Evolutionary conservation across 1,284 basidiomycete species (phyloP).

Genomic region (Trametes pubescens): DNA sequence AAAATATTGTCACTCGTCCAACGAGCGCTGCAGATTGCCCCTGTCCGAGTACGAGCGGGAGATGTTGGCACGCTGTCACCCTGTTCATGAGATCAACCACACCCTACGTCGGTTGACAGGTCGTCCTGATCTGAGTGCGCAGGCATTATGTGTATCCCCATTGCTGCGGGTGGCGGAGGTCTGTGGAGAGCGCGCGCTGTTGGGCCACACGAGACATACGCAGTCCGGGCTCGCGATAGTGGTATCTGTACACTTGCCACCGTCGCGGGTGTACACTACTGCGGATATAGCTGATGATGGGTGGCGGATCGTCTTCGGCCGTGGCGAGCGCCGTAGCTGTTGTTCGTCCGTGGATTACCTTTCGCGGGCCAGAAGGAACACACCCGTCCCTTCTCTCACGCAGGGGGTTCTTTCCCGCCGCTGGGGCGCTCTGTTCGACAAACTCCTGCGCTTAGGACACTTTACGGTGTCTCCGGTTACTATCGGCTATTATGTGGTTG

Average conservation of each 20-base stretch:
- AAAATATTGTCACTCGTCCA: neutral
- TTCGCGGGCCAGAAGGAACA: neutral
- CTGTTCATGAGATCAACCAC: neutral
- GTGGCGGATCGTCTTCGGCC: neutral
- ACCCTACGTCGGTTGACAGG: neutral
- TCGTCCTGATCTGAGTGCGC: neutral
- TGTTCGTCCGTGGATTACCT: neutral
- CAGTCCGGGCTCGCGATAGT: neutral
- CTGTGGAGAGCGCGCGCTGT: too few relatives aligned
- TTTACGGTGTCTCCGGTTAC: neutral
- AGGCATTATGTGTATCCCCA: neutral
- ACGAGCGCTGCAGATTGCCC: neutral
- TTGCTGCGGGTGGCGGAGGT: too few relatives aligned
- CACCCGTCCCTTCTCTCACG: neutral
- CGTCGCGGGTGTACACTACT: neutral
- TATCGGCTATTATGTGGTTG: neutral
- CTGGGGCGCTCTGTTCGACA: neutral
- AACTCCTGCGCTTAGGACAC: constrained; percentile 7
- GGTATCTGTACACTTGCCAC: neutral
- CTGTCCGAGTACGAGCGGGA: constrained; percentile 5
- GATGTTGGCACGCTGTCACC: neutral
- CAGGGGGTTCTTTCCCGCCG: neutral
- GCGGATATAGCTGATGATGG: neutral
- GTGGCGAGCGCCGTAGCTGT: neutral
- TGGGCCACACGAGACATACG: too few relatives aligned